Evolutionary conservation across 805 yeast genomes (phyloP), one percentile per base, ranked within the genome.

Genomic region (Candida chauliodis): DNA sequence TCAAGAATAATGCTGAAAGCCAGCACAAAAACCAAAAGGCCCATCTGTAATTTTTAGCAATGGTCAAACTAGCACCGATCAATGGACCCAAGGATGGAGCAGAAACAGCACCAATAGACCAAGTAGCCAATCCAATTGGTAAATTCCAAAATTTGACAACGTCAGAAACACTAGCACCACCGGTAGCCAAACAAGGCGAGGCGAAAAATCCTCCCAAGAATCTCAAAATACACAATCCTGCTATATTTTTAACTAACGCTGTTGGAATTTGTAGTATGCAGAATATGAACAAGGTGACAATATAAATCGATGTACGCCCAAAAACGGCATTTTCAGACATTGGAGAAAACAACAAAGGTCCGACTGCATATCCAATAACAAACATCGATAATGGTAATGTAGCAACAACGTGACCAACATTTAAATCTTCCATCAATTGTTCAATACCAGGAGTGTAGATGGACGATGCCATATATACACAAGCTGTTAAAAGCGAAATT

Each of bases 51-150:
- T 33, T 34, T 10, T 34, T 25, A 4, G 24, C 30, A n/a, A 60
- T 69, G 3, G 63, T 59, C 50, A 79, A 58, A 4, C 71, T 67
- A 7, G 79, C 73, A 28, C 84, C 83, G 29, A 79, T 49, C 5
- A 79, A 48, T 1, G 84, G 84, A 9, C 81, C 83, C 15, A 74
- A 29, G 8, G 70, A 63, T 1, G 81, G 81, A 8, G 82, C 84
- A 35, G 69, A 59, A 29, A 73, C 74, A 0, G 78, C 75, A 36
- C 75, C 78, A 20, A 71, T 48, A 14, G 78, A 63, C 82, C 83
- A 79, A 5, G 62, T 41, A 7, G 74, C 74, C 36, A 78, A 56
- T 3, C 73, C 71, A 15, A 70, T 44, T 2, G 81, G 77, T 25
- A 68, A 53, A 38, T 58, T 58, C 4, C 76, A 67, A 14, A 64